Evolutionary conservation across 345 rosid genomes (phyloP), one percentile per base, ranked within the genome.

Genomic region (Nasturtium officinale): DNA sequence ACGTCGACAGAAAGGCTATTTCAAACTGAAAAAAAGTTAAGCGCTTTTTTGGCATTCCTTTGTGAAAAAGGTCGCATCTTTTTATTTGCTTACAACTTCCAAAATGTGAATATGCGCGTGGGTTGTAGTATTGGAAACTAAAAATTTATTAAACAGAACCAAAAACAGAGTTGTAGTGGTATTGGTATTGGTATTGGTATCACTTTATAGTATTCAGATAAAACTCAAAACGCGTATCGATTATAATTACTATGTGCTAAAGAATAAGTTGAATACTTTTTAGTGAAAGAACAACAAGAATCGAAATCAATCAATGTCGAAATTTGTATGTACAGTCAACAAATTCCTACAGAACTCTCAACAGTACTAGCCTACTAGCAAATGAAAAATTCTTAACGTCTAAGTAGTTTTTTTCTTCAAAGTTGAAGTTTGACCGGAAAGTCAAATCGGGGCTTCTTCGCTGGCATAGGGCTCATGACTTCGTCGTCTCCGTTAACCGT

Each of bases 381-480:
- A 23, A 61, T 9, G 21, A 61, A 51, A 12, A 67, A 50, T n/a
- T 67, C 67, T 59, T 54, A 33, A 54, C 38, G 48, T 43, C 71
- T 35, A 66, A 51, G 17, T 65, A 21, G n/a, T n/a, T n/a, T 10
- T 30, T 42, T 42, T 61, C 48, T 4, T 71, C 42, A 56, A 65
- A n/a, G 42, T 40, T 73, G 64, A 16, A 52, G 40, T 32, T 75
- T 69, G 63, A 52, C 69, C 6, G 78, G 6, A 29, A 75, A 28
- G 50, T 77, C 73, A 48, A 80, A 25, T 1, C 86, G 84, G 0
- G 83, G 61, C 64, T 80, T 85, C 82, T 84, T 87, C 2, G 80
- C 53, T 30, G 87, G 87, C 53, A 66, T 84, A 9, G 87, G 89
- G 58, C 87, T 83, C 79, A 82, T 81, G 16, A 78, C 91, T 54